Evolutionary conservation across 2,329 filamentous ascomycete genomes (phyloP).

Genomic region (Myotisia sp.): DNA sequence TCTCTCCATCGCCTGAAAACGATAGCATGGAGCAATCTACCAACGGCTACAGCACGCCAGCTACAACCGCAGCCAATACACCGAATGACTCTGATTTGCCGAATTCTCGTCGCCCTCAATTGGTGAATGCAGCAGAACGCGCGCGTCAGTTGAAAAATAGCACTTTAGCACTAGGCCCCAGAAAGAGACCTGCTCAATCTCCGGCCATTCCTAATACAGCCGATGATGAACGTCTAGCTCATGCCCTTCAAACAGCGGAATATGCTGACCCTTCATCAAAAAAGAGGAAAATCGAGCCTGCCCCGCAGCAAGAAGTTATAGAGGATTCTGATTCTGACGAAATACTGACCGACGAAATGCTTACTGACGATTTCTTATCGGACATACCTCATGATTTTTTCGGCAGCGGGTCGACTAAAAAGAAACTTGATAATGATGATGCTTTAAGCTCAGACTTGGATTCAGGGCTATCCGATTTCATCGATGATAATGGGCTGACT

Average conservation of each 20-base stretch:
- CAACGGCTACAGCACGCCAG: constrained; percentile 46
- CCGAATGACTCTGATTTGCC: constrained; percentile 33
- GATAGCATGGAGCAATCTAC: constrained; percentile 27
- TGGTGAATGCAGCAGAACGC: constrained; percentile 33
- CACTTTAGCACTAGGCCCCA: constrained; percentile 34
- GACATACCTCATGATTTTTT: too few species aligned
- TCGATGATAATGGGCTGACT: too few species aligned
- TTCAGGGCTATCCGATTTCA: too few species aligned
- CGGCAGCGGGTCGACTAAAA: too few species aligned
- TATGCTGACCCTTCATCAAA: constrained; percentile 26
- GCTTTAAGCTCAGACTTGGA: too few species aligned
- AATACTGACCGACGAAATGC: too few species aligned
- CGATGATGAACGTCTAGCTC: constrained; percentile 40
- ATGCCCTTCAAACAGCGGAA: constrained; percentile 43
- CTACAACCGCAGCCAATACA: constrained; percentile 44
- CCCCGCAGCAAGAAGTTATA: not conserved
- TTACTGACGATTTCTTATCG: too few species aligned
- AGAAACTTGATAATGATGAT: too few species aligned
- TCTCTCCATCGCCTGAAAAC: constrained; percentile 22
- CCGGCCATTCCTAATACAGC: not conserved
- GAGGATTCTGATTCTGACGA: not conserved
- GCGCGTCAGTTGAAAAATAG: constrained; percentile 36
- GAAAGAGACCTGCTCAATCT: constrained; percentile 32
- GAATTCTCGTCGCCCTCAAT: constrained; percentile 11
- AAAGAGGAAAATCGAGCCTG: constrained; percentile 19